Evolutionary conservation across 2,329 filamentous ascomycete species (phyloP), one percentile per base, ranked within the genome.

Genomic region (Sclerotinia spermophila): DNA sequence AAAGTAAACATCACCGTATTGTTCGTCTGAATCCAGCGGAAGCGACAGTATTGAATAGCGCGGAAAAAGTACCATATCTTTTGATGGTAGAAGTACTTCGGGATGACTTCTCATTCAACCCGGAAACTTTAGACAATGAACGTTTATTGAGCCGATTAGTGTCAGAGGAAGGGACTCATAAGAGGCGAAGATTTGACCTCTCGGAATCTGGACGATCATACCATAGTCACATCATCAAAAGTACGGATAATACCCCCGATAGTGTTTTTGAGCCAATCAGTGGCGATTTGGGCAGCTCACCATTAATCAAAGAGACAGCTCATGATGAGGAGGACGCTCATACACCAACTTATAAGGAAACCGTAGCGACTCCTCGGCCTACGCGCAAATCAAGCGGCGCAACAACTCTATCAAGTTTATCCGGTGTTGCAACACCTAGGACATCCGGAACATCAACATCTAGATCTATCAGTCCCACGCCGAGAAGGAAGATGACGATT

Each of bases 251-350:
- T 48, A 58, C 71, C 11, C 65, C 79, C 77, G 92, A 95, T 76
- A 95, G 92, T 77, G 92, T 95, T 33, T 93, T 96, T 77, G 92
- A 96, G 80, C 92, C 92, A n/a, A 86, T 87, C 0, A 92, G 87
- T 48, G 92, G 92, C 51, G 92, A 96, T 78, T 82, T 96, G 42
- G 90, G 91, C 56, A 92, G 89, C 79, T 92, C 92, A 15, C 87
- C 89, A 17, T 82, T 93, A 74, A 84, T 93, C 66, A 87, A 87
- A 76, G 83, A 87, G 0, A 86, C 86, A 33, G 83, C 83, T 35
- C 62, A 66, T 17, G 84, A 86, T 5, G 82, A 82, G 45, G 75
- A 80, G 70, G 75, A 79, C 55, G 27, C 27, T n/a, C 67, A 51
- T 6, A 64, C 44, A 38, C 44, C 67, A 33, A 62, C 33, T 27